Conservation (phyloP, 768 basidiomycete species). For the Lanmaoa rubissima region DNA sequence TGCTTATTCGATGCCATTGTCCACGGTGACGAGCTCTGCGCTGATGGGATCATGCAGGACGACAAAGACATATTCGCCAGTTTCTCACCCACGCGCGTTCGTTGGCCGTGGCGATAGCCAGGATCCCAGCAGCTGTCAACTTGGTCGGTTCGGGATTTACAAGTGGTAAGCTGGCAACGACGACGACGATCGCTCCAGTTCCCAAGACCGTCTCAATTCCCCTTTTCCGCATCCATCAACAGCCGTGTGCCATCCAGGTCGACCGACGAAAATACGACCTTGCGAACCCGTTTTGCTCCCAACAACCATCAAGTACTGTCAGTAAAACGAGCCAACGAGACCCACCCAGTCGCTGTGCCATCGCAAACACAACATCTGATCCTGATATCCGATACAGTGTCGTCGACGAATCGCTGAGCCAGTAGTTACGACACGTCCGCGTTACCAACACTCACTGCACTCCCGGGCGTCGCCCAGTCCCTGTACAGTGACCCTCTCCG, state of each 20-base stretch:
- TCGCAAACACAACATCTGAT: conserved; percentile 63
- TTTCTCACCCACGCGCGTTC: conserved; percentile 3
- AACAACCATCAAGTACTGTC: neutral
- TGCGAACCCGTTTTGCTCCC: conserved; percentile 61
- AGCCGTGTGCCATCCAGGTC: conserved; percentile 56
- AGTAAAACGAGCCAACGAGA: conserved; percentile 5
- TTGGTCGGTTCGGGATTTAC: conserved; percentile 25
- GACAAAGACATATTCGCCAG: neutral
- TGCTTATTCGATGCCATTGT: neutral
- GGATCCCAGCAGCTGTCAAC: too few species aligned
- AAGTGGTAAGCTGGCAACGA: neutral
- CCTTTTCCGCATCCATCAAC: conserved; percentile 59
- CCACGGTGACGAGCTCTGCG: neutral
- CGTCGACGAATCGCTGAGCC: conserved; percentile 42
- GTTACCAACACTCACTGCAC: conserved; percentile 20
- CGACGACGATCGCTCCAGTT: conserved; percentile 22
- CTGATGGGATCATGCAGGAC: neutral
- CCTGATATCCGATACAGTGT: conserved; percentile 60
- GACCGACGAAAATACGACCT: conserved; percentile 71
- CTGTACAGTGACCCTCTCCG: conserved; percentile 55
- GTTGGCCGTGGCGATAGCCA: neutral
- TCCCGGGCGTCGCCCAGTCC: conserved; percentile 60
- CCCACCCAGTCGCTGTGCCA: conserved; percentile 81
- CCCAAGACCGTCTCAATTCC: conserved; percentile 37
- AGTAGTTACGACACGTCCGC: neutral